These are phyloP conservation scores for Hirsutella thompsonii DNA, from an alignment of 2,329 filamentous ascomycete genomes.

Conservation along the genomic window DNA sequence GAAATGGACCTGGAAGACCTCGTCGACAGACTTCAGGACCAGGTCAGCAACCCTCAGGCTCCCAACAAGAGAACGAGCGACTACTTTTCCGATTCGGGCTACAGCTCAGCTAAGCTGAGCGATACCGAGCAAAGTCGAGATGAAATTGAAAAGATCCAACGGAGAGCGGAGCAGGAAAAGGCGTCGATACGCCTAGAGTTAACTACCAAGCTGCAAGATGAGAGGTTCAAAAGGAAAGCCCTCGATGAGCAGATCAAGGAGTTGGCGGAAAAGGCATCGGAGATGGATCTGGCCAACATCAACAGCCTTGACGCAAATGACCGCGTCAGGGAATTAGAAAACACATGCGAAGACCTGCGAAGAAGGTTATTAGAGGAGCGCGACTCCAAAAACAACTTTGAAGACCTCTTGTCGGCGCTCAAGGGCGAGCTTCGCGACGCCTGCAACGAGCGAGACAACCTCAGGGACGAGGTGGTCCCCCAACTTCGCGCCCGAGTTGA, in stretches of 20 bases:
- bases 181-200: constrained; percentile 76
- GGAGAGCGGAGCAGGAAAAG: constrained; percentile 81
- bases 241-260: constrained; percentile 77
- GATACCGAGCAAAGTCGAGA: constrained; percentile 50
- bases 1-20: constrained; percentile 97
- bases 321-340: constrained; percentile 67
- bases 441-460: constrained; percentile 79
- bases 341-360: constrained; percentile 67
- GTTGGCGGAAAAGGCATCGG: constrained; percentile 65
- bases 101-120: constrained; percentile 69
- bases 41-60: constrained; percentile 46
- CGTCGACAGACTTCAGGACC: constrained; percentile 75
- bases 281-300: constrained; percentile 40
- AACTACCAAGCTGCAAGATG: constrained; percentile 76
- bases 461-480: constrained; percentile 79
- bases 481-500: constrained; percentile 65
- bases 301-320: constrained; percentile 42
- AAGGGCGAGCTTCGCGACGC: constrained; percentile 71
- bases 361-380: constrained; percentile 76
- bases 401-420: constrained; percentile 77
- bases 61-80: constrained; percentile 74
- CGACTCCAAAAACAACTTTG: constrained; percentile 81
- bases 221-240: constrained; percentile 59
- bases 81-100: constrained; percentile 94
- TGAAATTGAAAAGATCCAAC: constrained; percentile 71